phyloP scores from a whole-genome alignment of 768 basidiomycete genomes.

The Neoboletus brunneissimus region DNA sequence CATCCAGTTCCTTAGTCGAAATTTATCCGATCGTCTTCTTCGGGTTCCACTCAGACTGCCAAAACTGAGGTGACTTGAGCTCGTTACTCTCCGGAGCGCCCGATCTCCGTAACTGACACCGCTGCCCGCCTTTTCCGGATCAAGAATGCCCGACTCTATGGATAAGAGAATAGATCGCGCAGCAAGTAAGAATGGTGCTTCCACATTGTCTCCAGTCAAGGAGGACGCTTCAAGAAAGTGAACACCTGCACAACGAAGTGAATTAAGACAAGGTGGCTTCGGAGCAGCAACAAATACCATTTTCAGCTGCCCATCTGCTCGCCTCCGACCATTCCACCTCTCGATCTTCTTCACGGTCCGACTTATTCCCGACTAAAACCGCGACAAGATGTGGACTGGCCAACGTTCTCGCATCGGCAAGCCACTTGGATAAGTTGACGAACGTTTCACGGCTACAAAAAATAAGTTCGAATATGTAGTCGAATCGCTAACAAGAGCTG shows the following conservation, averaged over 20 bases:
- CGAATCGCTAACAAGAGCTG: slow-evolving; percentile 17
- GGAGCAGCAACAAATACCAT: slow-evolving; percentile 52
- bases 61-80: slow-evolving; percentile 85
- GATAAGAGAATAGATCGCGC: slow-evolving; percentile 86
- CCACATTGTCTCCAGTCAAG: slow-evolving; percentile 87
- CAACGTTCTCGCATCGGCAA: slow-evolving; percentile 89
- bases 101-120: slow-evolving; percentile 97
- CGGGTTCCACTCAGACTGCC: slow-evolving; percentile 74
- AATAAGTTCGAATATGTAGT: slow-evolving; percentile 2
- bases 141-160: slow-evolving; percentile 86
- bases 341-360: slow-evolving; percentile 89
- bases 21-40: slow-evolving; percentile 53
- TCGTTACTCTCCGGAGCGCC: slow-evolving; percentile 85
- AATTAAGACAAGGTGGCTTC: background rate
- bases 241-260: slow-evolving; percentile 54
- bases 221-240: slow-evolving; percentile 95
- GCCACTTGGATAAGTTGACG: slow-evolving; percentile 78
- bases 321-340: slow-evolving; percentile 97
- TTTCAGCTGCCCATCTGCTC: slow-evolving; percentile 92
- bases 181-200: slow-evolving; percentile 86
- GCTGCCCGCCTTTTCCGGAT: slow-evolving; percentile 92
- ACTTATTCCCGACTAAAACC: slow-evolving; percentile 93
- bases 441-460: slow-evolving; percentile 82
- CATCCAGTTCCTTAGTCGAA: slow-evolving; percentile 61
- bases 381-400: slow-evolving; percentile 89